phyloP scores from a whole-genome alignment of 495 filamentous ascomycete genomes.

The Glutinoglossum americanum region DNA sequence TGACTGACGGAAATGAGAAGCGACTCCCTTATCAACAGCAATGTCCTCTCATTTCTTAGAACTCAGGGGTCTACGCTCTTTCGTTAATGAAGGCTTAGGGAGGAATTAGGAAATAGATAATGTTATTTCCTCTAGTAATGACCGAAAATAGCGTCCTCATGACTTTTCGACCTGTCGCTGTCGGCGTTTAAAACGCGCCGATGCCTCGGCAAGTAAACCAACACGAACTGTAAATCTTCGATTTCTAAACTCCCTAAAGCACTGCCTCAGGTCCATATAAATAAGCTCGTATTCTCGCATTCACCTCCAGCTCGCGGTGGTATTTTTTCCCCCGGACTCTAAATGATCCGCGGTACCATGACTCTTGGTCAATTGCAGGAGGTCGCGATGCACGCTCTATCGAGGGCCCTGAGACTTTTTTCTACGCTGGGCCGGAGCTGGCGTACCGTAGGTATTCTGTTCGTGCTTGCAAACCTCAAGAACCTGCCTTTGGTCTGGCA shows the following conservation, averaged over 20 bases:
- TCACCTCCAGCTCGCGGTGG: neutral
- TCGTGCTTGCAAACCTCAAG: slow-evolving; percentile 44
- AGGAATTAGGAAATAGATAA: no score
- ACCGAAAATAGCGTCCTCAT: no score
- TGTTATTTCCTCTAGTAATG: no score
- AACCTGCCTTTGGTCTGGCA: slow-evolving; percentile 58
- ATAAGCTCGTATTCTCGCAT: neutral
- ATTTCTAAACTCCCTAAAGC: neutral
- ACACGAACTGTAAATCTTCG: no score
- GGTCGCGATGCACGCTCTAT: neutral
- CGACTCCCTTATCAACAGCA: no score
- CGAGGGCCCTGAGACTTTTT: neutral
- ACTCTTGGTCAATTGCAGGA: neutral
- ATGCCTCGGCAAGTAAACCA: neutral
- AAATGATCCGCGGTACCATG: neutral
- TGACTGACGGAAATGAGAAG: no score
- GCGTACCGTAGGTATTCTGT: slow-evolving; percentile 28
- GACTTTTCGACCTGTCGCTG: neutral
- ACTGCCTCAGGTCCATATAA: neutral
- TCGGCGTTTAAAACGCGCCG: neutral
- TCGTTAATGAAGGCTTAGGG: no score
- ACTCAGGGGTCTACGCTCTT: no score
- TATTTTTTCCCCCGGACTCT: neutral
- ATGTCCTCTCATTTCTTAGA: no score
- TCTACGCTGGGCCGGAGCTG: slow-evolving; percentile 15